These are phyloP conservation scores for Boletus reticulatus DNA, from an alignment of 768 basidiomycete genomes.

Conservation along the genomic window DNA sequence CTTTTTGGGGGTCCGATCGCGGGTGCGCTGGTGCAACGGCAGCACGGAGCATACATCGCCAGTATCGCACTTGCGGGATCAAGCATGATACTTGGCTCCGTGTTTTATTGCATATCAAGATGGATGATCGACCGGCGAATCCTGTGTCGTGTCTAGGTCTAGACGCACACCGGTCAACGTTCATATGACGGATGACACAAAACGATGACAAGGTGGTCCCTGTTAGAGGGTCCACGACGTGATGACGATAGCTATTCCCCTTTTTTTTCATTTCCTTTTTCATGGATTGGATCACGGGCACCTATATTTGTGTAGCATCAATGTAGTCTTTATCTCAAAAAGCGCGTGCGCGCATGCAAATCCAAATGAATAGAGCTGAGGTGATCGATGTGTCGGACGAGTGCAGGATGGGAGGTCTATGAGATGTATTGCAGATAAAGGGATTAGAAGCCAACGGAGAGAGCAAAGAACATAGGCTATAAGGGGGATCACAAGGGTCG, in stretches of 20 bases:
- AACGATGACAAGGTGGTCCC: too few species aligned
- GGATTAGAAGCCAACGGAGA: conserved; percentile 24
- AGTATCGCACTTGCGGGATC: conserved; percentile 62
- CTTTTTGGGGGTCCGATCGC: conserved; percentile 64
- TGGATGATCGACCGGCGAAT: conserved; percentile 43
- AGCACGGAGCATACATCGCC: conserved; percentile 45
- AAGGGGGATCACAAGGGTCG: neutral
- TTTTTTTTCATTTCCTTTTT: neutral
- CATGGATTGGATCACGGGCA: conserved; percentile 17
- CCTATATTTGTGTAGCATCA: conserved; percentile 19
- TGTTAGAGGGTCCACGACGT: too few species aligned
- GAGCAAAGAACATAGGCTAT: conserved; percentile 21
- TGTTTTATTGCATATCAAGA: conserved; percentile 52
- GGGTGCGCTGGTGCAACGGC: conserved; percentile 50
- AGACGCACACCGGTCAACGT: too few species aligned
- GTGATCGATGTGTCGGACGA: neutral
- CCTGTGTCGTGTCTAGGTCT: conserved; percentile 44
- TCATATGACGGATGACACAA: too few species aligned
- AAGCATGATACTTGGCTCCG: conserved; percentile 56
- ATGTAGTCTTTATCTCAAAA: conserved; percentile 28
- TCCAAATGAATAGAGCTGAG: conserved; percentile 1
- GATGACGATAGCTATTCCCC: neutral
- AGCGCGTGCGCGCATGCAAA: conserved; percentile 4
- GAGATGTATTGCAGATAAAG: conserved; percentile 29
- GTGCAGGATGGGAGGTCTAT: conserved; percentile 8